phyloP scores from a whole-genome alignment of 495 filamentous ascomycete genomes.

The Aspergillus cristatus region DNA sequence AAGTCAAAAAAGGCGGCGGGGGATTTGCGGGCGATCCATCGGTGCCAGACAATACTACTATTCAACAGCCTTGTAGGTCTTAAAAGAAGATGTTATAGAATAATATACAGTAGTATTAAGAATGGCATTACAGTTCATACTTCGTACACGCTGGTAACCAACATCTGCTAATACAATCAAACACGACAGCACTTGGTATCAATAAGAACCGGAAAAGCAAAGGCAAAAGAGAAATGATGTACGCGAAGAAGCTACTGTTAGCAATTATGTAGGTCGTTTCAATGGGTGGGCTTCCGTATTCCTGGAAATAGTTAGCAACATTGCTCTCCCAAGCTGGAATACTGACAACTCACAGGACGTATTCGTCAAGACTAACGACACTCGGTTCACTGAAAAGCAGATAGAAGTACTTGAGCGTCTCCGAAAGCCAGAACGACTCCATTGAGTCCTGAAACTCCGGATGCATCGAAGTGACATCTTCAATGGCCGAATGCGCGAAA shows the following conservation, averaged over 20 bases:
- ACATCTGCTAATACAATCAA: too few relatives aligned
- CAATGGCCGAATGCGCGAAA: constrained; percentile 62
- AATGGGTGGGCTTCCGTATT: constrained; percentile 51
- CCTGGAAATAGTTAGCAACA: constrained; percentile 18
- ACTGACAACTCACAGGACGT: constrained; percentile 54
- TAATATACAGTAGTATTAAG: too few relatives aligned
- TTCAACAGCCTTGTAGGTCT: too few relatives aligned
- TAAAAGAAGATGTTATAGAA: too few relatives aligned
- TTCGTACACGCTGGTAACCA: too few relatives aligned
- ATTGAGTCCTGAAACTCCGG: constrained; percentile 35
- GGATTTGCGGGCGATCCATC: too few relatives aligned
- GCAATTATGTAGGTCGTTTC: constrained; percentile 31
- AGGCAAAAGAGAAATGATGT: not conserved
- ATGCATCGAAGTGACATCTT: constrained; percentile 54
- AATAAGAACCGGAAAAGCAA: too few relatives aligned
- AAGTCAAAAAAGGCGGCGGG: not conserved
- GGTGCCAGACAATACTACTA: too few relatives aligned
- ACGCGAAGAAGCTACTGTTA: too few relatives aligned
- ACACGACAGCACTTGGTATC: too few relatives aligned
- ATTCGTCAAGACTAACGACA: constrained; percentile 74
- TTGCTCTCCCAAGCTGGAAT: not conserved
- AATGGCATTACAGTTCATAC: too few relatives aligned
- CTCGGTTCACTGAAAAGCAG: constrained; percentile 61
- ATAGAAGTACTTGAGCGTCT: constrained; percentile 79
- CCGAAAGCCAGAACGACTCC: constrained; percentile 61